These are phyloP conservation scores for Colletotrichum sp. DNA, from an alignment of 2,329 filamentous ascomycete species.

Conservation along the genomic window DNA sequence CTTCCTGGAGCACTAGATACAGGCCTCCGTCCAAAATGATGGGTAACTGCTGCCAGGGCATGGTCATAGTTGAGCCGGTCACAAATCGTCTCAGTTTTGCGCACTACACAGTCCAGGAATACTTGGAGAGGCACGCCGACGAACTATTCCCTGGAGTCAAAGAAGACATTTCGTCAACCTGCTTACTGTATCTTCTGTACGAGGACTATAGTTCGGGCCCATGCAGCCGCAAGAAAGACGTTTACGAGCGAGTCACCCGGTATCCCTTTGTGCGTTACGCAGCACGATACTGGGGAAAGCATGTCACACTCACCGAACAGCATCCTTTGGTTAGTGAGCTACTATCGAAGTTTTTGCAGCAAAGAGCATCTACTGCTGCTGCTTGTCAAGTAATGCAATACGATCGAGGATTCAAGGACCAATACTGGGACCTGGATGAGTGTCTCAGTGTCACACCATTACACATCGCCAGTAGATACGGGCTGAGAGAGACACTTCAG, in stretches of 20 bases:
- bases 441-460: background rate
- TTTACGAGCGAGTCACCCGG: background rate
- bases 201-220: background rate
- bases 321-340: background rate
- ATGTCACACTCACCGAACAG: background rate
- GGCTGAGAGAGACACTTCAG: background rate
- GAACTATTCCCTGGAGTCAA: background rate
- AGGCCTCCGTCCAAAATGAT: background rate
- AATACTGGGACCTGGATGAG: background rate
- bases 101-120: background rate
- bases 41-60: background rate
- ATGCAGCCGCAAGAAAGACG: background rate
- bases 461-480: background rate
- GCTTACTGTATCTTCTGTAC: background rate
- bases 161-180: background rate
- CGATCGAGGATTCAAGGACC: background rate
- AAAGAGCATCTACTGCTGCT: background rate
- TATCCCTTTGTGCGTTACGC: background rate
- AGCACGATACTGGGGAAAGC: background rate
- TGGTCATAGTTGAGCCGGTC: background rate
- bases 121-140: background rate
- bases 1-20: background rate
- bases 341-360: background rate
- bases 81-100: background rate
- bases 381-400: background rate